A percentile compares a stretch with the other conserved stretches of the same genome.
phyloP scores from a whole-genome alignment of 1,139 yeast species.

The Taphrina wiesneri region DNA sequence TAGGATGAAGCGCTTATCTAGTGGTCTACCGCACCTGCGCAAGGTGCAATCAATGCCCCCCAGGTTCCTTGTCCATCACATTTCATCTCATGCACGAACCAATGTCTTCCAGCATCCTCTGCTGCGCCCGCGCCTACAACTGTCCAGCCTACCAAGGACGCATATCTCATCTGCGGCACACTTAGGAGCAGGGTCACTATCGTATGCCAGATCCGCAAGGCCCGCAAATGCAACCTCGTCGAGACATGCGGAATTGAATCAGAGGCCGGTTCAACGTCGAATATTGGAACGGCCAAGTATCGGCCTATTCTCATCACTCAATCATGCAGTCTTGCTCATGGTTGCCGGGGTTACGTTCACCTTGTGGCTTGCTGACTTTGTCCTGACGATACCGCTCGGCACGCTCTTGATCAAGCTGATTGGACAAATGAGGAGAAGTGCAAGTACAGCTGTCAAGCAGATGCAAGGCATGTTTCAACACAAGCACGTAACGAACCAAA shows the following conservation, averaged over 20 bases:
- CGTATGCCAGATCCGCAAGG: background rate
- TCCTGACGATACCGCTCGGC: background rate
- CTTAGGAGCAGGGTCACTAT: background rate
- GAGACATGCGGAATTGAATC: background rate
- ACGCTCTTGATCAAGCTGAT: background rate
- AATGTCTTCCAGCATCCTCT: background rate
- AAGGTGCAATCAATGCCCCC: background rate
- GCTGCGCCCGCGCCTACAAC: background rate
- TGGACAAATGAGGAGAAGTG: background rate
- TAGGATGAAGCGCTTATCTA: background rate
- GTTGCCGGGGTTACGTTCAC: background rate
- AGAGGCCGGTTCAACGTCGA: background rate
- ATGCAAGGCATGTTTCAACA: too few relatives aligned
- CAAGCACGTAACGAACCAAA: background rate
- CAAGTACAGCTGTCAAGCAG: background rate
- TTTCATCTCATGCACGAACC: background rate
- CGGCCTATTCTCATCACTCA: background rate
- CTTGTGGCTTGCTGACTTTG: background rate
- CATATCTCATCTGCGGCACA: background rate
- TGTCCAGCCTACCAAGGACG: background rate
- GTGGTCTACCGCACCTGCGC: background rate
- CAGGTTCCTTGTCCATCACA: background rate
- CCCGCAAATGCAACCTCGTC: background rate
- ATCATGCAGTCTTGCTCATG: background rate
- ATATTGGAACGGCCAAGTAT: background rate